Evolutionary conservation across 1,284 basidiomycete genomes (phyloP), one percentile per base, ranked within the genome.

Genomic region (Cystobasidiaceae sp.): DNA sequence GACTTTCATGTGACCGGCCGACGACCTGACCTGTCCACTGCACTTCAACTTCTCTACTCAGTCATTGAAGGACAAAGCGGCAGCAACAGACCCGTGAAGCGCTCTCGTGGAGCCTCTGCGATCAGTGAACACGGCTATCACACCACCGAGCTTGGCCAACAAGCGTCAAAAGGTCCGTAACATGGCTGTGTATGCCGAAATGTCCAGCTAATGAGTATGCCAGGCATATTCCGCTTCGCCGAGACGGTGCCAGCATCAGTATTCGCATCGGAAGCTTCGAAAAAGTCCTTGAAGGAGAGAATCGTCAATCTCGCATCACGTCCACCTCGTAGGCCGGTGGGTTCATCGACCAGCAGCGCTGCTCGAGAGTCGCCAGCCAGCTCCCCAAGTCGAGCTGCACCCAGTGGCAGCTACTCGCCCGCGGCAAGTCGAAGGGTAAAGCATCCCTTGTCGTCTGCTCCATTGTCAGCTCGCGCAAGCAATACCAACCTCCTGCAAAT

Each of bases 171-270:
- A n/a, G n/a, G n/a, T n/a, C n/a, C n/a, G n/a, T n/a, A n/a, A n/a
- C n/a, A n/a, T n/a, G n/a, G n/a, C n/a, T n/a, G n/a, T n/a, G n/a
- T n/a, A n/a, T n/a, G n/a, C n/a, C n/a, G n/a, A n/a, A n/a, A n/a
- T n/a, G n/a, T n/a, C n/a, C n/a, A n/a, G n/a, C n/a, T n/a, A n/a
- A n/a, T n/a, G n/a, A n/a, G n/a, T 44, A 2, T 9, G 27, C n/a
- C 49, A 52, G 60, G 60, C 50, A 50, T 62, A 19, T 62, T 62
- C 39, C 19, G 60, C 3, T 62, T 62, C 50, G 37, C 50, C 4
- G 60, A 52, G 39, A 62, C 60, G 11, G 60, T 62, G 5, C 34
- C 48, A 15, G 43, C 50, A n/a, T 62, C 60, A 17, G 45, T 50
- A 1, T 62, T 62, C 28, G 37, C 60, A 11, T 48, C 43, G 17